Base-by-base conservation (phyloP, 805 yeast genomes). In the Ogataea nitratoaversa region DNA sequence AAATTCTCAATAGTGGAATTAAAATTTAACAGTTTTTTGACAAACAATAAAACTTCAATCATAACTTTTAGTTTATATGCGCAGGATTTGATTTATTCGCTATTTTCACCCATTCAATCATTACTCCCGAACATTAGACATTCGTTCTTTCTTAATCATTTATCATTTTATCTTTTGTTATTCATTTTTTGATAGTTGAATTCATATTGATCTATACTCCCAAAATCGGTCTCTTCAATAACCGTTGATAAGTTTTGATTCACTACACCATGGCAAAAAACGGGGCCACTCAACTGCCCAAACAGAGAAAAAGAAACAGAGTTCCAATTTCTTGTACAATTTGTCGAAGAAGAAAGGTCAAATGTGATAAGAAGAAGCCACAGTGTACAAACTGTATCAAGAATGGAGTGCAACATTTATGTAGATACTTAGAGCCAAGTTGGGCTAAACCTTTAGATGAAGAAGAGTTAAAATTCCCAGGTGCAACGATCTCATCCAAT, bases 361-460 rank as follows among this genome's bases (percentile, higher is more conserved):
- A 63, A 49, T 65, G 69, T 49, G 69, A 64, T 37, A 65, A 65
- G 50, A 66, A 67, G 33, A 68, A 76, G 47, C 82, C 82, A 1
- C 76, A 74, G 37, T 76, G 82, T 56, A 65, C 73, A 8, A 76
- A 74, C 41, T 76, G 82, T 62, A 66, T 69, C 27, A 72, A 73
- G 50, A 76, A 78, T 13, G 81, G 80, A 2, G 81, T 76, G 13
- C 72, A 72, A 7, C 81, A 76, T 52, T 57, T 76, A 16, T 76
- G 82, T 43, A 76, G 74, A 38, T 76, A 75, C 47, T 64, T 76
- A 48, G 80, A 74, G 45, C 82, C 79, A 31, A 63, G 69, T n/a
- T 76, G 82, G 82, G 81, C 82, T 1, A 70, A 68, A 41, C 72
- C 72, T 4, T 43, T 58, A 50, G 53, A 52, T 17, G 65, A 59